phyloP scores from a whole-genome alignment of 148 eudicot genomes.

The Rhododendron henanense region DNA sequence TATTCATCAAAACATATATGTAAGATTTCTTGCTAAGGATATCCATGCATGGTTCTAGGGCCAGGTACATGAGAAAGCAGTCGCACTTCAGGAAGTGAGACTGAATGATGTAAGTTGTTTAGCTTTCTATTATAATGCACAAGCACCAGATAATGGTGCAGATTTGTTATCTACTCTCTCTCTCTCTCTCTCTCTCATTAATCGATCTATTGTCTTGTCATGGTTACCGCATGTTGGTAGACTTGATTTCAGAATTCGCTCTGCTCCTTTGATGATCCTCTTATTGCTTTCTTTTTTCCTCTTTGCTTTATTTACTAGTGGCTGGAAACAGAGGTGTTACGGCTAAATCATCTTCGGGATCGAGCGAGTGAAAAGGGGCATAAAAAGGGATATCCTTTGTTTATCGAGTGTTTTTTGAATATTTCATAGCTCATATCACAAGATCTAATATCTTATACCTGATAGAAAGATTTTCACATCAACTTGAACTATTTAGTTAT shows the following conservation, averaged over 20 bases:
- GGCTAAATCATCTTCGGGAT: slow-evolving; percentile 87
- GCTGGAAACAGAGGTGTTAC: slow-evolving; percentile 71
- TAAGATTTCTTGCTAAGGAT: slow-evolving; percentile 3
- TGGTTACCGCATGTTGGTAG: background rate
- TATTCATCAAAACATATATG: background rate
- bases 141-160: background rate
- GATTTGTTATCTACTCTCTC: background rate
- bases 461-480: background rate
- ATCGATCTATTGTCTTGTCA: background rate
- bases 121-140: slow-evolving; percentile 8
- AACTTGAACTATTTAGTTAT: background rate
- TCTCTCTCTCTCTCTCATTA: background rate
- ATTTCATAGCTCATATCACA: background rate
- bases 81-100: slow-evolving; percentile 59
- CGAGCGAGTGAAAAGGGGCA: slow-evolving; percentile 91
- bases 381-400: slow-evolving; percentile 87
- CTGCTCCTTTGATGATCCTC: slow-evolving; percentile 13
- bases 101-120: slow-evolving; percentile 62
- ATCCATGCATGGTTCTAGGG: slow-evolving; percentile 47
- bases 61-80: slow-evolving; percentile 76
- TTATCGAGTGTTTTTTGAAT: background rate
- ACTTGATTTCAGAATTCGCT: slow-evolving; percentile 7
- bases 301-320: slow-evolving; percentile 24
- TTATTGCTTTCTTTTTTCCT: background rate
- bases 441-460: background rate